Evolutionary conservation across 805 yeast genomes (phyloP), one percentile per base, ranked within the genome.

Genomic region (Huiozyma sinensis): DNA sequence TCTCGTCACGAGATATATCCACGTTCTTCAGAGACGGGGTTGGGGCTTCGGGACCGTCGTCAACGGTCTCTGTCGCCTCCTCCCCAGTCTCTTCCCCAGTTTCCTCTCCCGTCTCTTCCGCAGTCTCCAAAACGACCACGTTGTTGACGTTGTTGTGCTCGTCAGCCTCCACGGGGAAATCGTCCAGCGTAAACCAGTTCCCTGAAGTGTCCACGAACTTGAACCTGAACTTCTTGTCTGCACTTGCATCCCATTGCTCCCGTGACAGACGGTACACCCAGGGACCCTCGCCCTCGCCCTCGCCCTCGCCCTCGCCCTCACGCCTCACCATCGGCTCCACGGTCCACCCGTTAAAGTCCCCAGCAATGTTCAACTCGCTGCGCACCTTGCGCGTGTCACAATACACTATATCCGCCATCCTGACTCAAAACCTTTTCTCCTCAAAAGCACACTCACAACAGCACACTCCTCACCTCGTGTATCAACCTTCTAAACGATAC

Each of bases 71-170:
- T 9, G 28, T 31, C 3, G 24, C 28, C 39, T 10, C 33, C 31
- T 31, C 34, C 6, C n/a, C 32, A 32, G n/a, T 31, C n/a, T 35
- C 27, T n/a, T 28, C 34, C 11, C n/a, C 32, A 24, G n/a, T 31
- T 4, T 35, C 27, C 10, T 28, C 40, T 17, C 24, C 24, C 2
- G 24, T 17, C 39, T 10, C 33, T n/a, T 31, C 27, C 9, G 40
- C 39, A 5, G 30, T 28, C 27, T 47, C 32, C 28, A 54, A 33
- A 13, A 49, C 38, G 28, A 61, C 39, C 4, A 67, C 70, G 43
- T 68, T 68, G 49, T 68, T 68, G 34, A 61, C 63, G 42, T 67
- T 67, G 6, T 65, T 67, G 38, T 53, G 46, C 5, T 54, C 58
- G 47, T 68, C 72, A 6, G 58, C 45, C 33, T 66, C 70, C 49